A percentile compares a stretch with the other conserved stretches of the same genome.
Evolutionary conservation across 2,329 filamentous ascomycete genomes (phyloP).

Genomic region (Penicillium sp.): DNA sequence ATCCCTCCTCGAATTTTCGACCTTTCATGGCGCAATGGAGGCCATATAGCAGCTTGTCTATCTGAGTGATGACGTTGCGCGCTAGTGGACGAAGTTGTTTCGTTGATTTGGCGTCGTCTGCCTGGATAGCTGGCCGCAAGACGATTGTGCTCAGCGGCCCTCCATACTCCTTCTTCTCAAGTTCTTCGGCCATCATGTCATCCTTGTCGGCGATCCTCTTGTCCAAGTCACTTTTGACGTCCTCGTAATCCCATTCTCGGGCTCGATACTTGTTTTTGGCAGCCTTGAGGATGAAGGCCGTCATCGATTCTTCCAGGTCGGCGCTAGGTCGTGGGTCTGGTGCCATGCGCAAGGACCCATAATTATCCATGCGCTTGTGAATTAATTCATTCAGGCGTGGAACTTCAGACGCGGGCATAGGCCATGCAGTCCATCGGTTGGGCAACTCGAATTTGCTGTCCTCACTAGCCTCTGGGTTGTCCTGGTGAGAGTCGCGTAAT

Average conservation of each 20-base stretch:
- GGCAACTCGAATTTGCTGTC: slow-evolving; percentile 46
- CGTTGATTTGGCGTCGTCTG: slow-evolving; percentile 43
- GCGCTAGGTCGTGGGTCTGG: slow-evolving; percentile 56
- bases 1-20: slow-evolving; percentile 38
- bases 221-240: slow-evolving; percentile 1
- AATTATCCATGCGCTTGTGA: slow-evolving; percentile 53
- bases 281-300: slow-evolving; percentile 64
- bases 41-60: slow-evolving; percentile 70
- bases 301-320: slow-evolving; percentile 69
- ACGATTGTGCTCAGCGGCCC: slow-evolving; percentile 2
- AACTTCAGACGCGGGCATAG: slow-evolving; percentile 64
- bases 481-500: slow-evolving; percentile 21
- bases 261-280: slow-evolving; percentile 67
- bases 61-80: slow-evolving; percentile 67
- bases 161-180: slow-evolving; percentile 13
- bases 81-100: slow-evolving; percentile 67
- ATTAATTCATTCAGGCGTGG: slow-evolving; percentile 58
- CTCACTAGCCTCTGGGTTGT: slow-evolving; percentile 10
- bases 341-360: slow-evolving; percentile 53
- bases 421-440: slow-evolving; percentile 82
- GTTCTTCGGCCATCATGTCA: slow-evolving; percentile 13
- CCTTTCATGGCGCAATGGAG: slow-evolving; percentile 69
- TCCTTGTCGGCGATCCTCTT: slow-evolving; percentile 19
- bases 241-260: slow-evolving; percentile 38
- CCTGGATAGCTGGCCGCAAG: slow-evolving; percentile 31